Percentiles rank a stretch among this genome's conserved stretches.
phyloP scores from a whole-genome alignment of 2,329 filamentous ascomycete species.

The Diaporthe nobilis region DNA sequence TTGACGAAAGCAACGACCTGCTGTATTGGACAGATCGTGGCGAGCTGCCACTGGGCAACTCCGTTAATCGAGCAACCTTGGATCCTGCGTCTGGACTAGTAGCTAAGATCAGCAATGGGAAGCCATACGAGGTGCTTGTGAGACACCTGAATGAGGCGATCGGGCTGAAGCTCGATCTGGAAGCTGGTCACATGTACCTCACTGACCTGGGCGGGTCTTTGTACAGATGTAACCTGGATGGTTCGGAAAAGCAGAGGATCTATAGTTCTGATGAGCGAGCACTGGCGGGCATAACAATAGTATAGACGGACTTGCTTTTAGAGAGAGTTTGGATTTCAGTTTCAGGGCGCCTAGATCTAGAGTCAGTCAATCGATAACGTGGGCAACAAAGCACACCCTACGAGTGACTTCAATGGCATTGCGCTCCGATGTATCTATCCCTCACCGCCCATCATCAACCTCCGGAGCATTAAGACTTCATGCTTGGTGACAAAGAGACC shows the following conservation, averaged over 20 bases:
- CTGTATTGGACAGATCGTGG: slow-evolving; percentile 75
- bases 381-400: not conserved
- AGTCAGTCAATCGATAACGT: not conserved
- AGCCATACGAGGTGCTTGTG: slow-evolving; percentile 40
- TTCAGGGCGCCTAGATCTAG: not conserved
- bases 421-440: not conserved
- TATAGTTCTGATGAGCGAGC: slow-evolving; percentile 35
- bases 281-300: slow-evolving; percentile 22
- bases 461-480: slow-evolving; percentile 62
- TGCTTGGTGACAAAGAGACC: slow-evolving; percentile 66
- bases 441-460: slow-evolving; percentile 40
- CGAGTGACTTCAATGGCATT: not conserved
- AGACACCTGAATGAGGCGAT: slow-evolving; percentile 42
- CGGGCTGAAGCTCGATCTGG: slow-evolving; percentile 40
- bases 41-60: slow-evolving; percentile 68
- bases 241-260: slow-evolving; percentile 38
- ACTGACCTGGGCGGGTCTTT: slow-evolving; percentile 41
- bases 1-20: slow-evolving; percentile 59
- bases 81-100: slow-evolving; percentile 28
- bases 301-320: not conserved
- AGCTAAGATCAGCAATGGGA: not conserved
- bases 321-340: not conserved
- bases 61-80: slow-evolving; percentile 58
- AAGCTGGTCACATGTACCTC: slow-evolving; percentile 34
- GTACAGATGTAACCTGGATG: slow-evolving; percentile 36